Evolutionary conservation across 176 grass and related monocot species (phyloP), one percentile per base, ranked within the genome.

Genomic region (Zea luxurians): DNA sequence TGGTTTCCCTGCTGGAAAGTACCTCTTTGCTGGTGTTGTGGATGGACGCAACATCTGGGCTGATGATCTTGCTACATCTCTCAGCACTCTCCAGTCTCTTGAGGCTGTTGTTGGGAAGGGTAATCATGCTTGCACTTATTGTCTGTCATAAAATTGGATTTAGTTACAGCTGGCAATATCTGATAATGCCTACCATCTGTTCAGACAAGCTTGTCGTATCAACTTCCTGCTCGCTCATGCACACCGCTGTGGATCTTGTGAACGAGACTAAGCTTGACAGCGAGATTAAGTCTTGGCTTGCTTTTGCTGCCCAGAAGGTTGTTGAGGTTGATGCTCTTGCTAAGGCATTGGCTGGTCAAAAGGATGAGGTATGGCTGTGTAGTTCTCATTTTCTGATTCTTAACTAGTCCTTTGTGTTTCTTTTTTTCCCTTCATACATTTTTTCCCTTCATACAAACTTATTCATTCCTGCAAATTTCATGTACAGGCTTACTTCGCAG

Each of bases 31-130:
- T 27, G 93, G 93, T 89, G 88, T 97, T 67, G 93, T 97, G 34
- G 93, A 97, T 93, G 93, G 93, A 8, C 87, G 93, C 60, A 97
- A 97, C 82, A 97, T 97, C 60, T 97, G 93, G 91, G 93, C 93
- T 37, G 91, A 97, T 83, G 93, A 97, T 64, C 86, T 97, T 72
- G 86, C 88, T 60, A 78, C 90, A 80, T 93, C 93, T 83, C 86
- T 91, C 16, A 85, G 55, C 58, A 87, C 86, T 85, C 93, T 97
- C 40, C 61, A 80, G 80, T 61, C 88, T 71, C 93, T 93, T 13
- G 93, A 97, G 73, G 60, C 90, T 83, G 37, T 93, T 83, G 88
- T 89, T 78, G 90, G 94, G 27, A 93, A 93, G 90, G 94, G 94
- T 97, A 88, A 84, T 61, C 44, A 45, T 89, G 17, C 1, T 34